Base-by-base conservation (phyloP, 139 green algal species). In the Tetradesmus obliquus region DNA sequence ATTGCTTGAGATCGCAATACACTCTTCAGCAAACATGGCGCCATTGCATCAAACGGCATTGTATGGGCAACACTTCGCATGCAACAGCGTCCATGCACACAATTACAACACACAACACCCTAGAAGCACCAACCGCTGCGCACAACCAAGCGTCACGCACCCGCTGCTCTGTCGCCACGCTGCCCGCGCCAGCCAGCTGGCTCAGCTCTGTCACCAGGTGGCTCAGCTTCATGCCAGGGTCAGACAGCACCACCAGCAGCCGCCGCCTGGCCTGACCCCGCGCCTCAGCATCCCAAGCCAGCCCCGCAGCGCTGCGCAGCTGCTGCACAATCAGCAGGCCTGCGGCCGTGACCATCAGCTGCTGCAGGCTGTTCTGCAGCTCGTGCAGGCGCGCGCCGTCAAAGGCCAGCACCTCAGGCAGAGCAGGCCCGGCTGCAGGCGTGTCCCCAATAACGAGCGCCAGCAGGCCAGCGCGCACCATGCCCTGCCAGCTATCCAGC, bases 291-390 rank as follows among this genome's bases (percentile, higher is more conserved):
- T 55, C 76, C 92, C 93, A 94, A 3, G 82, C 24, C 32, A 89
- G 10, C 19, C 76, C 55, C 15, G 71, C 60, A 22, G 86, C 84
- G 57, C 66, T 22, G 7, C 84, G 86, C 55, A 95, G 57, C 92
- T 97, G 95, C 71, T 92, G 72, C 58, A 95, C 89, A 22, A 97
- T 92, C 84, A 96, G 91, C 89, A 98, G 92, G n/a, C 94, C 95
- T 53, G 92, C 91, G 8, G 94, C 92, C 1, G 95, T 87, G 15
- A 98, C 97, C 71, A 97, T 60, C 82, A 97, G 92, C 58, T 91
- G 92, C 93, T 98, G 97, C 90, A 98, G 97, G 22, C 86, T 83
- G 88, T 97, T 97, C 92, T 98, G 97, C 8, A 92, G 91, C 0
- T 87, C 92, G 13, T 97, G 94, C 82, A 98, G 94, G 12, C 95